Conservation (phyloP, 768 basidiomycete species). For the Phaffia australis region DNA sequence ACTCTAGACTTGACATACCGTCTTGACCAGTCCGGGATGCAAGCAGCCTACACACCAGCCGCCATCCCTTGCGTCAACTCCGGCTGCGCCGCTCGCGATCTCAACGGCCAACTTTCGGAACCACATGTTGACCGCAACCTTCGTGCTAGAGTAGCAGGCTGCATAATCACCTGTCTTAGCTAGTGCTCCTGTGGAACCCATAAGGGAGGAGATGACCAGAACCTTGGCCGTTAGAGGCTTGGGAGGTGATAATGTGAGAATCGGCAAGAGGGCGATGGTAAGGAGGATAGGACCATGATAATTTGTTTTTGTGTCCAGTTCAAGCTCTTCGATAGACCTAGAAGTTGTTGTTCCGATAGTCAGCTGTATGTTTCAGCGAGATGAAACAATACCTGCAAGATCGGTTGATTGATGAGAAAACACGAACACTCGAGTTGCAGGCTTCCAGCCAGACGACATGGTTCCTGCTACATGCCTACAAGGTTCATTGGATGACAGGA, state of each 20-base stretch:
- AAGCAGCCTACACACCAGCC: slow-evolving; percentile 4
- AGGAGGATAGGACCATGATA: not conserved
- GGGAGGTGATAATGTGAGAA: not conserved
- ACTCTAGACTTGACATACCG: not conserved
- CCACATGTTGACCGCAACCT: slow-evolving; percentile 6
- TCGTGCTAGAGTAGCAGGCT: not conserved
- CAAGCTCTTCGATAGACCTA: not conserved
- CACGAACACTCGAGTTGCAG: not conserved
- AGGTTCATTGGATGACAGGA: too few species aligned
- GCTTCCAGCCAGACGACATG: slow-evolving; percentile 1
- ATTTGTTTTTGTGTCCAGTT: not conserved
- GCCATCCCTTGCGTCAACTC: not conserved
- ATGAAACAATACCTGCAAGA: too few species aligned
- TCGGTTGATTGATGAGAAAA: too few species aligned
- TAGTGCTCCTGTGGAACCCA: not conserved
- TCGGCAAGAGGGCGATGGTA: not conserved
- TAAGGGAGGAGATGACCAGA: not conserved
- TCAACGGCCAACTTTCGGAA: slow-evolving; percentile 10
- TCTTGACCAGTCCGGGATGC: too few species aligned
- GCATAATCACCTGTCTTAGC: not conserved
- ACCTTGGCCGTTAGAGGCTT: not conserved
- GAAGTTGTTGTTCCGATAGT: too few species aligned
- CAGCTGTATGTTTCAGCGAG: too few species aligned
- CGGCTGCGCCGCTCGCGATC: slow-evolving; percentile 2
- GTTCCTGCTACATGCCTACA: slow-evolving; percentile 1